phyloP scores from a whole-genome alignment of 2,329 filamentous ascomycete species.

The Hypoxylon sp. region DNA sequence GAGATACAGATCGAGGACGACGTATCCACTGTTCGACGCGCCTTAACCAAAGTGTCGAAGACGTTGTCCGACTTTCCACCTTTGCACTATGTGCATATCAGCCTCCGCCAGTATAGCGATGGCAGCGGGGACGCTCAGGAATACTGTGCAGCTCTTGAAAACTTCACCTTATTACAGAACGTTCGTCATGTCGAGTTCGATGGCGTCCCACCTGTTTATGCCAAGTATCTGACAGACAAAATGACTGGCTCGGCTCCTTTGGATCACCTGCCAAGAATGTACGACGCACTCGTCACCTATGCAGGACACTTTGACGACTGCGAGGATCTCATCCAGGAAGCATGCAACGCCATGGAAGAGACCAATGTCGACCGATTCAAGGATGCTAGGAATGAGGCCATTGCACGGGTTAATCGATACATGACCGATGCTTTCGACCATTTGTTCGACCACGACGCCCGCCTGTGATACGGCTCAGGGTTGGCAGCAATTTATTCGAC shows the following conservation, averaged over 20 bases:
- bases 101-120: neutral
- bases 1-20: neutral
- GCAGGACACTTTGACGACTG: neutral
- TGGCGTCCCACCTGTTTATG: neutral
- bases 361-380: neutral
- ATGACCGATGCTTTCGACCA: neutral
- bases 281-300: neutral
- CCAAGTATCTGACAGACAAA: slow-evolving; percentile 4
- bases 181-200: neutral
- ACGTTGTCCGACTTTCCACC: neutral
- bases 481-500: neutral
- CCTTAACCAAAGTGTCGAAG: neutral
- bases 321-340: neutral
- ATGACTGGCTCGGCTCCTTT: neutral
- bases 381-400: neutral
- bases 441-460: neutral
- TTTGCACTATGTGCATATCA: neutral
- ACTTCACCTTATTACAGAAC: neutral
- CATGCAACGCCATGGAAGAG: neutral
- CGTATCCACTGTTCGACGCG: neutral
- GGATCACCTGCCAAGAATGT: neutral
- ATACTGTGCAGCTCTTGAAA: neutral
- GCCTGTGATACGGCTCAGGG: neutral
- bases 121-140: neutral
- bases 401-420: neutral